A percentile compares a stretch with the other conserved stretches of the same genome.
These are phyloP conservation scores for Psilocybe mexicana DNA, from an alignment of 1,284 basidiomycete genomes.

Conservation along the genomic window DNA sequence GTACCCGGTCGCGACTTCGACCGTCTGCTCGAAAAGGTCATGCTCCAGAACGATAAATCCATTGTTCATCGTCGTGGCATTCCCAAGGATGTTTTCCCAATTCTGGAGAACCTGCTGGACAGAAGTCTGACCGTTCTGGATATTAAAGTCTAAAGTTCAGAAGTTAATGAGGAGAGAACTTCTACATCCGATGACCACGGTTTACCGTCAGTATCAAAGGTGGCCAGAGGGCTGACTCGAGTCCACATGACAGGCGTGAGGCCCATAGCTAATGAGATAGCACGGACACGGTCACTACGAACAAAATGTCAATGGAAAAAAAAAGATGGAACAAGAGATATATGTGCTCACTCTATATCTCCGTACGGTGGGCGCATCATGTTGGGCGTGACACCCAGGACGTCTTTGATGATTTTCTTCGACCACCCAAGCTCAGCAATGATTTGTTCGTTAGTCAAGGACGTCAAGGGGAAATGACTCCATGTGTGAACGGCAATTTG, in stretches of 20 bases:
- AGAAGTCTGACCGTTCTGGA: constrained; percentile 62
- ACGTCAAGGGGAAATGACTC: constrained; percentile 71
- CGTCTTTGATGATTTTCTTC: constrained; percentile 81
- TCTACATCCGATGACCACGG: background rate
- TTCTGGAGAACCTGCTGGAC: constrained; percentile 60
- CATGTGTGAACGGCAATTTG: constrained; percentile 74
- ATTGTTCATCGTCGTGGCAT: constrained; percentile 45
- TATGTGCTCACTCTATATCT: constrained; percentile 61
- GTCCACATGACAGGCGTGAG: constrained; percentile 71
- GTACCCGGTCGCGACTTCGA: constrained; percentile 69
- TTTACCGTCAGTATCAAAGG: constrained; percentile 67
- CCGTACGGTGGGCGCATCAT: constrained; percentile 69
- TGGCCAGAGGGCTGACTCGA: constrained; percentile 52
- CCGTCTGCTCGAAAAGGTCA: constrained; percentile 68
- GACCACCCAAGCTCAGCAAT: constrained; percentile 90
- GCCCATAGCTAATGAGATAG: constrained; percentile 71
- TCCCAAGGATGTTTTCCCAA: constrained; percentile 63
- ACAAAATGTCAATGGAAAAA: constrained; percentile 14
- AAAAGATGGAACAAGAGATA: background rate
- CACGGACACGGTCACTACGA: constrained; percentile 76
- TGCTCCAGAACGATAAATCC: constrained; percentile 80
- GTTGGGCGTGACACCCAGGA: constrained; percentile 69
- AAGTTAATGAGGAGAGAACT: background rate
- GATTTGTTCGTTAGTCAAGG: constrained; percentile 78
- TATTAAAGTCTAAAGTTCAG: constrained; percentile 65